phyloP scores from a whole-genome alignment of 2,329 filamentous ascomycete species.

The Emergomyces africanus region DNA sequence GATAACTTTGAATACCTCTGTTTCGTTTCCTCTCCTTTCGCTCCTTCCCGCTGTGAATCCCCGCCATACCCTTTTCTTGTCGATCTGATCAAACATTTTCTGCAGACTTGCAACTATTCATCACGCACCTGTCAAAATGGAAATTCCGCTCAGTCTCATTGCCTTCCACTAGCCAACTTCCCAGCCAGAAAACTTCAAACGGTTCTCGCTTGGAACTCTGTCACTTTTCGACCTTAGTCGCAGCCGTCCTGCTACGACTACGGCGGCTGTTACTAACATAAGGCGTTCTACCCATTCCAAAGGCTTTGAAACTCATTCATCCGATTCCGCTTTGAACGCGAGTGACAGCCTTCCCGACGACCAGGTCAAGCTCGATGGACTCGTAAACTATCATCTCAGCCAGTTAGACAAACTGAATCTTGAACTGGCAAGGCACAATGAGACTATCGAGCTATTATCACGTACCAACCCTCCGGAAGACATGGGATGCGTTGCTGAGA shows the following conservation, averaged over 20 bases:
- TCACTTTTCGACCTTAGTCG: background rate
- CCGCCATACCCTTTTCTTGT: background rate
- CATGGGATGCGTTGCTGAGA: constrained; percentile 5
- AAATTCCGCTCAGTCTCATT: constrained; percentile 5
- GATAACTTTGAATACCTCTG: background rate
- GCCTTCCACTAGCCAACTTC: background rate
- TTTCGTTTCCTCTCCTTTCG: background rate
- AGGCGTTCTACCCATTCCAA: background rate
- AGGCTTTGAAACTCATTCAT: background rate
- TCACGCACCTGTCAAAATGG: constrained; percentile 1
- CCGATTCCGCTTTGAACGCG: background rate
- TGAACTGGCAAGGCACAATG: constrained; percentile 13
- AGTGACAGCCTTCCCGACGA: constrained; percentile 11
- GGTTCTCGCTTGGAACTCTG: constrained; percentile 4
- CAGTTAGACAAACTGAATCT: constrained; percentile 17
- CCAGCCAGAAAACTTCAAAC: background rate
- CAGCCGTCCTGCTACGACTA: background rate
- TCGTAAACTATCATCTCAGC: constrained; percentile 17
- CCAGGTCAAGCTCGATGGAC: constrained; percentile 12
- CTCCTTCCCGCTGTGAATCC: background rate
- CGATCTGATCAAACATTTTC: background rate
- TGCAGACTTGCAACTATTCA: background rate
- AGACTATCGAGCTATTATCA: constrained; percentile 8
- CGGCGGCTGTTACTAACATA: background rate
- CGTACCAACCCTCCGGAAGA: constrained; percentile 6